Evolutionary conservation across 179 eudicot species (phyloP), one percentile per base, ranked within the genome.

Genomic region (Patellifolia procumbens): DNA sequence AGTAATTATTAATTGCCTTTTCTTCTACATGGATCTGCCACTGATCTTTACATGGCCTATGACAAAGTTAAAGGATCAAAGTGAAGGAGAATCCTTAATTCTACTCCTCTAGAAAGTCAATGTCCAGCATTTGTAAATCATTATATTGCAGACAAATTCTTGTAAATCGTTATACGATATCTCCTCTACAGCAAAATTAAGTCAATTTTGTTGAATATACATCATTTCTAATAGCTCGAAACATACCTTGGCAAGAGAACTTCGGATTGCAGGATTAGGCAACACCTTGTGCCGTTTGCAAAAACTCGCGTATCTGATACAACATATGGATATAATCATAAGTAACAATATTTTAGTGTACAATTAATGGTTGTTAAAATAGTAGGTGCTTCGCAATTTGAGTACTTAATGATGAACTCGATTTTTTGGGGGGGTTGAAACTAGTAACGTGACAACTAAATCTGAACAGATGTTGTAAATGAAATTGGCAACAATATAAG

Each of bases 181-280:
- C 1, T 39, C 9, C 8, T 12, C 42, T 20, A 28, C 12, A 52
- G 60, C n/a, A 68, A 48, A 70, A n/a, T n/a, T n/a, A n/a, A 37
- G 32, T 56, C n/a, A 34, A 71, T 19, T 60, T 53, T 8, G 56
- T 22, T 5, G 19, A 48, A 12, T 26, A 12, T 8, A 39, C 2
- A 24, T 3, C 17, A 52, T 22, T 45, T 32, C 16, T 15, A 24
- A 7, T 22, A 58, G 74, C 37, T 70, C 48, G 7, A 74, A 32
- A 73, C 74, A 69, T 80, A 93, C 98, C 98, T 90, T 86, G 68
- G 81, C 75, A 34, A 93, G 85, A 63, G 91, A 87, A 55, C 70
- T 78, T 34, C 76, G 52, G 81, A 90, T 76, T 74, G 88, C 84
- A 79, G 83, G 59, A 82, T 86, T 90, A 55, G 98, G 95, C 63